phyloP scores from a whole-genome alignment of 1,284 basidiomycete species.

The Heterobasidion occidentale region DNA sequence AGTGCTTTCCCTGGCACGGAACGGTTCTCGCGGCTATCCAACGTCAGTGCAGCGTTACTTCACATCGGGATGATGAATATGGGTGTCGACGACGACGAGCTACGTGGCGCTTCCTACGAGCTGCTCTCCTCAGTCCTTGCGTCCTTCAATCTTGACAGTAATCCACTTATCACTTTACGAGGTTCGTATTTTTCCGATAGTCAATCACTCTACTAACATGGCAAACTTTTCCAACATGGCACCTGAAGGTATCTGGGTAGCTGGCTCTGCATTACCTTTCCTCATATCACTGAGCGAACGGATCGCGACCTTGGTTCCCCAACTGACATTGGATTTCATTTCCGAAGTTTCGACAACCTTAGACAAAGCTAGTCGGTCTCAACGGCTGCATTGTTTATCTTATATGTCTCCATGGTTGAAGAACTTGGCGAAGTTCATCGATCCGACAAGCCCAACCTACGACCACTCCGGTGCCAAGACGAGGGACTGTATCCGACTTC shows the following conservation, averaged over 20 bases:
- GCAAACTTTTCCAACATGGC: background rate
- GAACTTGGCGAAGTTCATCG: slow-evolving; percentile 67
- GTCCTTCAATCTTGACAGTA: slow-evolving; percentile 72
- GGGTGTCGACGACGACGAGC: slow-evolving; percentile 62
- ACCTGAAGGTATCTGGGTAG: slow-evolving; percentile 8
- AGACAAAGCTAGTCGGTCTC: slow-evolving; percentile 40
- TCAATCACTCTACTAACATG: background rate
- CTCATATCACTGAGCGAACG: slow-evolving; percentile 73
- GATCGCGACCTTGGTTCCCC: slow-evolving; percentile 65
- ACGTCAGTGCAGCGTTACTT: slow-evolving; percentile 76
- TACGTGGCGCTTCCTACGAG: slow-evolving; percentile 73
- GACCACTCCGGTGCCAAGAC: slow-evolving; percentile 67
- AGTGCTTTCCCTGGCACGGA: slow-evolving; percentile 50
- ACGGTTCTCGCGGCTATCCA: slow-evolving; percentile 69
- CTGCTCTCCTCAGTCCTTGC: slow-evolving; percentile 72
- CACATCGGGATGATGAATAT: slow-evolving; percentile 79
- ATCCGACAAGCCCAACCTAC: slow-evolving; percentile 55
- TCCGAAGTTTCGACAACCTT: slow-evolving; percentile 70
- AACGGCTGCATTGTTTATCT: slow-evolving; percentile 65
- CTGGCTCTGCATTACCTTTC: slow-evolving; percentile 53
- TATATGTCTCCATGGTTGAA: slow-evolving; percentile 85
- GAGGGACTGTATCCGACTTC: slow-evolving; percentile 68
- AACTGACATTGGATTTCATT: slow-evolving; percentile 81
- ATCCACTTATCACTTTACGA: slow-evolving; percentile 57
- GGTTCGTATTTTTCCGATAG: slow-evolving; percentile 35